Evolutionary conservation across 306 rosid genomes (phyloP), one percentile per base, ranked within the genome.

Genomic region (Quillaja saponaria): DNA sequence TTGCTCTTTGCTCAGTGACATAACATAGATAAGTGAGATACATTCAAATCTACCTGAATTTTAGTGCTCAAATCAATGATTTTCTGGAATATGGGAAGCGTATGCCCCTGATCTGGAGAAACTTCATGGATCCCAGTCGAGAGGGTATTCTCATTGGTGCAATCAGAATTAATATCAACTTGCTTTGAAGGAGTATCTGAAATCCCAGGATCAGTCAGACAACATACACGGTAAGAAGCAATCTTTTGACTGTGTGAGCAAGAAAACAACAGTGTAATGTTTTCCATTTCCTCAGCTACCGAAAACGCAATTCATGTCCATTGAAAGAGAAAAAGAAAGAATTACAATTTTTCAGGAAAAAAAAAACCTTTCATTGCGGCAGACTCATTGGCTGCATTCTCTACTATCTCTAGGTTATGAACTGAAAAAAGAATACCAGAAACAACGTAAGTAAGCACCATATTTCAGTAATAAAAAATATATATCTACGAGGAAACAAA

Each of bases 61-160:
- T 74, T 78, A 67, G 79, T 19, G 75, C 91, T 79, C 58, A 89
- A 71, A 55, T 78, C 72, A 60, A 79, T 54, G 40, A 92, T 78
- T 68, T 87, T 92, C 78, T 81, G 85, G 63, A 87, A 61, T 50
- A 94, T 87, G 10, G 97, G 99, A 66, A 89, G 95, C 6, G 91
- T 78, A 19, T 80, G 90, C 17, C 72, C 89, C 42, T 68, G 77
- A 72, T 79, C 82, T 4, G 88, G 73, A 33, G 91, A 75, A 63
- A 58, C 59, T 61, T 84, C 85, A 69, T 80, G 87, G 44, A 69
- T 62, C 56, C 61, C 97, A 42, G 65, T 77, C 7, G 84, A 80
- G 53, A 66, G 37, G 18, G 72, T 70, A 66, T 68, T 71, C 41
- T 77, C 87, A 59, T 78, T 87, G 35, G 54, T 48, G 61, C 69